These are phyloP conservation scores for Cymbopogon citratus DNA, from an alignment of 176 grass and related monocot genomes.

Conservation along the genomic window DNA sequence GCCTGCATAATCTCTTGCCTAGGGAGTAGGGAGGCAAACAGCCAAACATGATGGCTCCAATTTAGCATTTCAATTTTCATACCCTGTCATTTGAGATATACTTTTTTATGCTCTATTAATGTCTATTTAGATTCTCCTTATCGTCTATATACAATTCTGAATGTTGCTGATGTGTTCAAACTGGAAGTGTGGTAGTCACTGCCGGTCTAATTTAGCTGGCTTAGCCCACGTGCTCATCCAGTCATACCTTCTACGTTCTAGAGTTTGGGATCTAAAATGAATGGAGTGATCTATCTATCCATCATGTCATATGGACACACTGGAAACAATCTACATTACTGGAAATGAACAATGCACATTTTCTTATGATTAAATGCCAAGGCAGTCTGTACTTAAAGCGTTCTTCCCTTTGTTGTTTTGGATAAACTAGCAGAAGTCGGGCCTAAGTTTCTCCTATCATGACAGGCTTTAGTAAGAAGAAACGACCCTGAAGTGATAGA, in stretches of 20 bases:
- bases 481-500: conserved; percentile 78
- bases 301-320: not conserved
- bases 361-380: not conserved
- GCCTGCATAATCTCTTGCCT: not conserved
- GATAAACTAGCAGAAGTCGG: not conserved
- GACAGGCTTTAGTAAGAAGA: conserved; percentile 88
- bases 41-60: not conserved
- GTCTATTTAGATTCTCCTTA: not conserved
- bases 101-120: not conserved
- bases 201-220: not conserved
- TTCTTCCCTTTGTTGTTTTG: not conserved
- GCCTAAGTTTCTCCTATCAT: not conserved
- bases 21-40: not conserved
- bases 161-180: not conserved
- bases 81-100: not conserved
- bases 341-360: not conserved
- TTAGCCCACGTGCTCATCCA: not conserved
- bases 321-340: not conserved
- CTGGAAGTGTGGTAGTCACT: not conserved
- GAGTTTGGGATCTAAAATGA: not conserved
- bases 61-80: not conserved
- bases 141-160: not conserved
- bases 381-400: not conserved
- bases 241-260: not conserved
- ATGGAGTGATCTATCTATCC: not conserved